phyloP scores from a whole-genome alignment of 768 basidiomycete genomes.

The Suillus luteus region DNA sequence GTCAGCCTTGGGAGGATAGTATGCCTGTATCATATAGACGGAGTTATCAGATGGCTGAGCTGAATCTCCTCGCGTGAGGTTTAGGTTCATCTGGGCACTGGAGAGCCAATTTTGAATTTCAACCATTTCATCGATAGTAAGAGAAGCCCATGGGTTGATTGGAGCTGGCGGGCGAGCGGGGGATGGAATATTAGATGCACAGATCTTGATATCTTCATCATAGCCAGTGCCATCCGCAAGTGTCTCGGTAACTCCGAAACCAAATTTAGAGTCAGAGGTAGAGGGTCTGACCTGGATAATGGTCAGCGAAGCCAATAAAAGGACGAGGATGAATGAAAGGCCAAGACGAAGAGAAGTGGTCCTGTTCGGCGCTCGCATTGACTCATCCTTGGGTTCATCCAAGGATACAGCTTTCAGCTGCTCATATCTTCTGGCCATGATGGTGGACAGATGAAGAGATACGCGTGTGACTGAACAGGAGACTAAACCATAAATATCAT shows the following conservation, averaged over 20 bases:
- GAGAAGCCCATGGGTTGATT: conserved; percentile 54
- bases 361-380: background rate
- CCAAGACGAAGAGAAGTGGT: conserved; percentile 18
- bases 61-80: conserved; percentile 43
- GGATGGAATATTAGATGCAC: conserved; percentile 33
- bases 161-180: conserved; percentile 43
- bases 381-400: background rate
- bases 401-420: conserved; percentile 15
- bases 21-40: conserved; percentile 51
- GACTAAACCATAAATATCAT: background rate
- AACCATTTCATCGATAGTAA: conserved; percentile 46
- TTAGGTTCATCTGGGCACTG: conserved; percentile 42
- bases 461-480: background rate
- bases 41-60: conserved; percentile 49
- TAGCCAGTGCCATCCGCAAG: background rate
- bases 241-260: background rate
- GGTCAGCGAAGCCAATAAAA: conserved; percentile 18
- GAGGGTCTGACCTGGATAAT: conserved; percentile 11
- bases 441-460: conserved; percentile 8
- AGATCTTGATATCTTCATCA: conserved; percentile 33
- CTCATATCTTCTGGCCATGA: conserved; percentile 26
- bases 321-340: conserved; percentile 15
- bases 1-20: conserved; percentile 48
- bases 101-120: conserved; percentile 49
- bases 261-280: conserved; percentile 8